phyloP scores from a whole-genome alignment of 805 yeast genomes.

The Suhomyces kilbournensis region DNA sequence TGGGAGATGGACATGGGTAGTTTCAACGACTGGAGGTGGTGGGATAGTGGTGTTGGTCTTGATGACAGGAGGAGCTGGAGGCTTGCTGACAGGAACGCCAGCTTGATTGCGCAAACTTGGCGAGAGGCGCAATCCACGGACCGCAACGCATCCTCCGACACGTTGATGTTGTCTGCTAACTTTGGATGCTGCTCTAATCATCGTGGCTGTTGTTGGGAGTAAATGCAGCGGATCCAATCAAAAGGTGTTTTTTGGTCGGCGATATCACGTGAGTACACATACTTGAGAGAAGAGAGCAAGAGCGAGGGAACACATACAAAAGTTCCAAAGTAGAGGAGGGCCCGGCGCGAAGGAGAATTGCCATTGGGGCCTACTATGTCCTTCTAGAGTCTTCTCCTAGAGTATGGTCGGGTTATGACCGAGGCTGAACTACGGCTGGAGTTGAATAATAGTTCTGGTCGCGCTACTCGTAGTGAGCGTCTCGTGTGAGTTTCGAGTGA shows the following conservation, averaged over 20 bases:
- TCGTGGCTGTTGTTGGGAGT: background rate
- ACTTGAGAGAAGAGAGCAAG: background rate
- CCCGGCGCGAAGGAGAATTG: too few relatives aligned
- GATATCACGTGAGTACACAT: background rate
- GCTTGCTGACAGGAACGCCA: slow-evolving; percentile 2
- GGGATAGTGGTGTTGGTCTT: slow-evolving; percentile 3
- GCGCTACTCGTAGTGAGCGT: background rate
- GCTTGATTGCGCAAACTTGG: background rate
- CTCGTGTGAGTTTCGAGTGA: background rate
- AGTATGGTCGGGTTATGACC: too few relatives aligned
- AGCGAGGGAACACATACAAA: too few relatives aligned
- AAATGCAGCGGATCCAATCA: background rate
- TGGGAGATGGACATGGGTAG: slow-evolving; percentile 2
- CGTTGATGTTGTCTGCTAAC: background rate
- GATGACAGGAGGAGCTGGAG: slow-evolving; percentile 1
- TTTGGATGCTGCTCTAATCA: slow-evolving; percentile 10
- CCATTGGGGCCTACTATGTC: too few relatives aligned
- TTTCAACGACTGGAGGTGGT: slow-evolving; percentile 3
- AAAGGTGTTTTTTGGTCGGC: slow-evolving; percentile 1
- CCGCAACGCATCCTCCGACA: background rate
- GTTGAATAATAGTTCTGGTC: background rate
- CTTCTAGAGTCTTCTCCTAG: too few relatives aligned
- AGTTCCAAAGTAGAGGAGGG: too few relatives aligned
- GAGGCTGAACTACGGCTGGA: background rate
- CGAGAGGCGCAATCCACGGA: background rate